These are phyloP conservation scores for Rhodotorula sp. DNA, from an alignment of 1,284 basidiomycete genomes.

Conservation along the genomic window DNA sequence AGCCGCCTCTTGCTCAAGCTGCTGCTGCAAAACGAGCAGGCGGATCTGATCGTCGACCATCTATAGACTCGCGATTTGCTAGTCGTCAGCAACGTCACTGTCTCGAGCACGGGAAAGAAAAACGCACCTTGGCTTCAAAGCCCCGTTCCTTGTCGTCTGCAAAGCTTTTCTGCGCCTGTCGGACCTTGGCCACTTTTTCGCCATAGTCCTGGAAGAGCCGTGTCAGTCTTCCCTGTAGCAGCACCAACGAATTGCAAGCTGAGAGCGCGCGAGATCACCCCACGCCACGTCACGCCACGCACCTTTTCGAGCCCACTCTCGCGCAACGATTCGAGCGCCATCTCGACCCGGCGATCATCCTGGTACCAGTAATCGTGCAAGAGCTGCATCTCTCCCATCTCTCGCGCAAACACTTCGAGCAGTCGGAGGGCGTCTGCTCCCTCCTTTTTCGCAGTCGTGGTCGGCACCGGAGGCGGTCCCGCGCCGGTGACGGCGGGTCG, in stretches of 20 bases:
- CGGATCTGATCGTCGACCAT: constrained; percentile 84
- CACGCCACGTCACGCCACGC: constrained; percentile 44
- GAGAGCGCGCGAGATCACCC: constrained; percentile 3
- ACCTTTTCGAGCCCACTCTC: constrained; percentile 58
- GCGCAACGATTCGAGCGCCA: constrained; percentile 77
- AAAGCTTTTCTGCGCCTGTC: constrained; percentile 85
- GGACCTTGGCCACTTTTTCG: constrained; percentile 69
- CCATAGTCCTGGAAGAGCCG: constrained; percentile 60
- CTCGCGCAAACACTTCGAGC: constrained; percentile 4
- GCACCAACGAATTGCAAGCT: neutral
- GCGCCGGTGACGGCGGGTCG: constrained; percentile 51
- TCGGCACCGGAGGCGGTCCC: neutral
- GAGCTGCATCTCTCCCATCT: constrained; percentile 71
- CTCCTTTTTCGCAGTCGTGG: neutral
- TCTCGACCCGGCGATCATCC: constrained; percentile 91
- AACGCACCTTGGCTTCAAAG: constrained; percentile 81
- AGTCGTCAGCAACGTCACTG: too few relatives aligned
- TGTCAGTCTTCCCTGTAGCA: neutral
- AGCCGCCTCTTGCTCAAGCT: constrained; percentile 75
- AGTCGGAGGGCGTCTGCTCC: constrained; percentile 8
- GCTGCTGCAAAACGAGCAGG: constrained; percentile 75
- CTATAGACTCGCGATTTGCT: constrained; percentile 53
- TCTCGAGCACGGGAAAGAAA: neutral
- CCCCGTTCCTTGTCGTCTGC: constrained; percentile 85
- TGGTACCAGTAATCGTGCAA: constrained; percentile 96